Base-by-base conservation (phyloP, 495 filamentous ascomycete species). In the Aspergillus cristatus region DNA sequence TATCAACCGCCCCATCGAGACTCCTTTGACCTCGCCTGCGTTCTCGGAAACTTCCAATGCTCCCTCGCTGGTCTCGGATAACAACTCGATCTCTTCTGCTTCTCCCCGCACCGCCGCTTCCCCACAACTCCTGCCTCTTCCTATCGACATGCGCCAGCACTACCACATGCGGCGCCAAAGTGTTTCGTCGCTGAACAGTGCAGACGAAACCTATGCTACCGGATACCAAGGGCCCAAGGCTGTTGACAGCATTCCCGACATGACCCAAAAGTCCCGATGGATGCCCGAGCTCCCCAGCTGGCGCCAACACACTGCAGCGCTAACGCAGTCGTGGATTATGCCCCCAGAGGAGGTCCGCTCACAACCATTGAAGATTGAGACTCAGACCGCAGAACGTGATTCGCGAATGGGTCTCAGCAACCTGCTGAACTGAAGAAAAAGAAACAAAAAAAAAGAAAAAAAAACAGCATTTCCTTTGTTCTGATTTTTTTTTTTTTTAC, bases 11-110 rank as follows among this genome's bases (percentile, higher is more conserved):
- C 63, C 59, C 24, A 63, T 72, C 25, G 79, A 82, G 38, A 69
- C 74, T 3, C 73, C 80, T 16, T 70, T 86, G 50, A 81, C 79
- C 10, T 88, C 84, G 12, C 82, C 84, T n/a, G 67, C 71, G 16
- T 72, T 66, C 43, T 75, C 74, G 1, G 71, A 77, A 16, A 60
- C 57, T n/a, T 79, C 82, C 33, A 57, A 73, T 49, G 60, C 74
- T 28, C 70, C 74, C 26, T 80, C 73, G 2, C 54, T 72, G 14
- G 65, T 84, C 18, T 86, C 82, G 2, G 82, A 86, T 51, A 71
- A 69, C 41, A 73, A 77, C 47, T 84, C 78, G 1, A 64, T 72
- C n/a, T 75, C 71, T 46, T 78, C 77, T 14, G 60, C 71, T 14
- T 75, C 72, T 12, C 71, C 76, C 12, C 53, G 60, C 38, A 68